These are phyloP conservation scores for Claviceps sp. DNA, from an alignment of 2,329 filamentous ascomycete species.

Conservation along the genomic window DNA sequence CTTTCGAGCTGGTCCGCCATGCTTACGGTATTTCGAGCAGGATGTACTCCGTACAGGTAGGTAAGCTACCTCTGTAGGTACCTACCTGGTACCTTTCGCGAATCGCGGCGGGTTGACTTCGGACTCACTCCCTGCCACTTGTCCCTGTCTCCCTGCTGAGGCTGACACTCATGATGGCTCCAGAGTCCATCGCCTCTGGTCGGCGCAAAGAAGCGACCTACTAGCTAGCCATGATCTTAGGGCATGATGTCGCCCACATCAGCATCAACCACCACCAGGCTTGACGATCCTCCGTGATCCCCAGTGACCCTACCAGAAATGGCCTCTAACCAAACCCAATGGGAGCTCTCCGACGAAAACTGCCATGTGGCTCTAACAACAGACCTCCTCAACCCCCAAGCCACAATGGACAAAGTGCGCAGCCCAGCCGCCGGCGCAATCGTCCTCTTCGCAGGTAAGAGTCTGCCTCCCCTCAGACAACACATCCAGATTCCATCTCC, in stretches of 20 bases:
- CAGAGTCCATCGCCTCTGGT: background rate
- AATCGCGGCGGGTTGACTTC: too few species aligned
- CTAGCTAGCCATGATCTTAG: background rate
- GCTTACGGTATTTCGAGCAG: too few species aligned
- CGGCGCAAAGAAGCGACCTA: background rate
- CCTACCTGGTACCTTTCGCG: too few species aligned
- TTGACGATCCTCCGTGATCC: background rate
- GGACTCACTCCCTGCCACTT: too few species aligned
- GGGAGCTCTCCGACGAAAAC: conserved; percentile 31
- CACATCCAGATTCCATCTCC: background rate
- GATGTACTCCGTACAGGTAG: too few species aligned
- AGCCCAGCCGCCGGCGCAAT: conserved; percentile 63
- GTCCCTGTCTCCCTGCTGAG: too few species aligned
- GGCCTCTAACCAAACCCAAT: conserved; percentile 12
- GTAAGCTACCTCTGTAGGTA: too few species aligned
- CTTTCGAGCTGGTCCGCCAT: too few species aligned
- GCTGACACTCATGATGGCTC: background rate
- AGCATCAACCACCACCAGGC: too few species aligned
- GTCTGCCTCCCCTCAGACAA: background rate
- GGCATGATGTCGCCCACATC: background rate
- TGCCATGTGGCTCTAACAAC: conserved; percentile 60
- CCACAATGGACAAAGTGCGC: conserved; percentile 53
- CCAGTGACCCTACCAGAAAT: conserved; percentile 1
- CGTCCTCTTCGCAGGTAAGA: conserved; percentile 58
- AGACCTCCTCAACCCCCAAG: conserved; percentile 40